Evolutionary conservation across 1,139 yeast species (phyloP).

Genomic region (Geotrichum candidum): DNA sequence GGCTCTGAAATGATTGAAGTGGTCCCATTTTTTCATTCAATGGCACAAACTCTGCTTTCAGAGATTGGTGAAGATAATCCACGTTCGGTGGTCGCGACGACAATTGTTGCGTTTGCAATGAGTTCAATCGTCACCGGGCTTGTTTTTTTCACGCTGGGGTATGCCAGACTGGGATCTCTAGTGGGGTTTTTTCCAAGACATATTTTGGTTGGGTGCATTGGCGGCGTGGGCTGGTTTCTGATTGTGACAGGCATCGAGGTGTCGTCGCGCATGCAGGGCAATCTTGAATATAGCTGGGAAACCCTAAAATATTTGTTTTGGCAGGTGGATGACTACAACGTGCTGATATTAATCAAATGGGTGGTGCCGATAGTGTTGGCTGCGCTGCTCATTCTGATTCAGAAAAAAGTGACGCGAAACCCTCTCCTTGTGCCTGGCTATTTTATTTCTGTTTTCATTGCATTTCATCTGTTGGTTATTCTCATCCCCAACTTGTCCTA

Average conservation of each 20-base stretch:
- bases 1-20: slow-evolving; percentile 99
- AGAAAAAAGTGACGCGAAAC: slow-evolving; percentile 57
- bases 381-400: slow-evolving; percentile 45
- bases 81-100: slow-evolving; percentile 73
- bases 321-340: neutral
- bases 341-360: slow-evolving; percentile 56
- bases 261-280: slow-evolving; percentile 70
- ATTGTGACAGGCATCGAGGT: slow-evolving; percentile 89
- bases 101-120: slow-evolving; percentile 76
- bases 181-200: slow-evolving; percentile 97
- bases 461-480: slow-evolving; percentile 63
- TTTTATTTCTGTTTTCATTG: slow-evolving; percentile 61
- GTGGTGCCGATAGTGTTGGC: slow-evolving; percentile 63
- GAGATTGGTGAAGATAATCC: slow-evolving; percentile 50
- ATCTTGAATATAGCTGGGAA: slow-evolving; percentile 54
- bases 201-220: slow-evolving; percentile 92
- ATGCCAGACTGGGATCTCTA: slow-evolving; percentile 68
- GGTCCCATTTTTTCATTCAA: slow-evolving; percentile 93
- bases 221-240: slow-evolving; percentile 94
- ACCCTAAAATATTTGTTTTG: slow-evolving; percentile 47
- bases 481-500: slow-evolving; percentile 62
- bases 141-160: slow-evolving; percentile 71
- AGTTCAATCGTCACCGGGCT: slow-evolving; percentile 82
- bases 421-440: slow-evolving; percentile 76
- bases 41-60: slow-evolving; percentile 68